Evolutionary conservation across 352 stramenopile genomes (phyloP).

Genomic region (Aphanomyces invadans): DNA sequence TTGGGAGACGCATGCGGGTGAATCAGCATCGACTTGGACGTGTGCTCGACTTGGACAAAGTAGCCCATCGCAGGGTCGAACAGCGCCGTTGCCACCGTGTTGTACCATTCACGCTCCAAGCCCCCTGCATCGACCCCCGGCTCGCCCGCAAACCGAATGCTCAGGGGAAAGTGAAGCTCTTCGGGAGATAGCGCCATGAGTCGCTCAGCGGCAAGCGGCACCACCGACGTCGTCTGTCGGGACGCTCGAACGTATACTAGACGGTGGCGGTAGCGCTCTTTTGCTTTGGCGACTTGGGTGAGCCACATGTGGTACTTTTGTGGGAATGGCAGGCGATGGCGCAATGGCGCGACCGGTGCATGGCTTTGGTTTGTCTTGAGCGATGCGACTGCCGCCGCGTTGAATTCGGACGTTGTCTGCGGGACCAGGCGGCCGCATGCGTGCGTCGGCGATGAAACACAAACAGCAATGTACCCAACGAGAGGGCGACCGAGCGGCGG

Average conservation of each 20-base stretch:
- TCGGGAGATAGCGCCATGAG: conserved; percentile 67
- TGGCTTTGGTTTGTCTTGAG: no score
- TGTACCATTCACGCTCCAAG: conserved; percentile 88
- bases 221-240: conserved; percentile 37
- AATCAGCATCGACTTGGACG: not conserved
- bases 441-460: not conserved
- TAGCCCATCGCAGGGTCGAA: conserved; percentile 73
- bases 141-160: conserved; percentile 79
- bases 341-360: not conserved
- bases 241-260: conserved; percentile 35
- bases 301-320: conserved; percentile 76
- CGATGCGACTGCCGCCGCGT: not conserved
- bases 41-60: conserved; percentile 34
- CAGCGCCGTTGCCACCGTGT: conserved; percentile 67
- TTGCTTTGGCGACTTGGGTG: conserved; percentile 35
- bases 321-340: conserved; percentile 62
- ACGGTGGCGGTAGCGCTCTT: not conserved
- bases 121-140: conserved; percentile 80
- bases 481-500: not conserved
- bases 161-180: conserved; percentile 72
- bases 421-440: not conserved
- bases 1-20: not conserved
- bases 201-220: conserved; percentile 74
- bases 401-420: not conserved
- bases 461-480: not conserved